phyloP scores from a whole-genome alignment of 768 basidiomycete species.

The Kwoniella shandongensis region DNA sequence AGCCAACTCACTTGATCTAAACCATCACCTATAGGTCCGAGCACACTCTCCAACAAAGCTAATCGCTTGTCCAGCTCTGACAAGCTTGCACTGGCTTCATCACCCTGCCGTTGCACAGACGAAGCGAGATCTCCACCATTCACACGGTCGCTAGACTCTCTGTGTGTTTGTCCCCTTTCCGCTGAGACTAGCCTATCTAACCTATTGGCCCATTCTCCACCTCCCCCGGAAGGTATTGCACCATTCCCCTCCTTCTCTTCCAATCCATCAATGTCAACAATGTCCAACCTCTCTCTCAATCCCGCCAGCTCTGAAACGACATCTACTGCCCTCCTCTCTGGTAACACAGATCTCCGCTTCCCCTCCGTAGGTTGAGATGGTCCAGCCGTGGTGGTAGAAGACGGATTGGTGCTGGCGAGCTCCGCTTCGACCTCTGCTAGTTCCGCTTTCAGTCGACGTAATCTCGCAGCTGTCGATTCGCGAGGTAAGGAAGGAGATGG shows the following conservation, averaged over 20 bases:
- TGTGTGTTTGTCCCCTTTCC: neutral
- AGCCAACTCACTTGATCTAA: constrained; percentile 71
- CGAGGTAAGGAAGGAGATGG: constrained; percentile 3
- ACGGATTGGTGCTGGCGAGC: constrained; percentile 1
- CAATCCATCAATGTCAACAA: constrained; percentile 15
- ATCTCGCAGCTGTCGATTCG: constrained; percentile 53
- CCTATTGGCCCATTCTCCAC: constrained; percentile 9
- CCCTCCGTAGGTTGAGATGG: constrained; percentile 54
- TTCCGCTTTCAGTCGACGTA: constrained; percentile 68
- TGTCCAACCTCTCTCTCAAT: constrained; percentile 34
- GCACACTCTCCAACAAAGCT: constrained; percentile 73
- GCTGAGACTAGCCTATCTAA: neutral
- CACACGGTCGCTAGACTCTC: too few relatives aligned
- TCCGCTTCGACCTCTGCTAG: constrained; percentile 68
- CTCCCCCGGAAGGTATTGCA: neutral
- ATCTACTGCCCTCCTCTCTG: constrained; percentile 23
- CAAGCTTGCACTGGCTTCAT: constrained; percentile 56
- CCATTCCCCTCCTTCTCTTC: constrained; percentile 1
- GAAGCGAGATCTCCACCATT: constrained; percentile 19
- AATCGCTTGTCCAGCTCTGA: constrained; percentile 80
- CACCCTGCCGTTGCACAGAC: constrained; percentile 11
- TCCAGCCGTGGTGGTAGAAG: neutral
- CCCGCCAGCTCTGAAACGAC: constrained; percentile 23
- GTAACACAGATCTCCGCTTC: constrained; percentile 61
- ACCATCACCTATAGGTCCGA: constrained; percentile 76